Percentiles rank a stretch among this genome's conserved stretches.
Evolutionary conservation across 208 protist species (phyloP).

Genomic region (Trypanosoma cruzi): DNA sequence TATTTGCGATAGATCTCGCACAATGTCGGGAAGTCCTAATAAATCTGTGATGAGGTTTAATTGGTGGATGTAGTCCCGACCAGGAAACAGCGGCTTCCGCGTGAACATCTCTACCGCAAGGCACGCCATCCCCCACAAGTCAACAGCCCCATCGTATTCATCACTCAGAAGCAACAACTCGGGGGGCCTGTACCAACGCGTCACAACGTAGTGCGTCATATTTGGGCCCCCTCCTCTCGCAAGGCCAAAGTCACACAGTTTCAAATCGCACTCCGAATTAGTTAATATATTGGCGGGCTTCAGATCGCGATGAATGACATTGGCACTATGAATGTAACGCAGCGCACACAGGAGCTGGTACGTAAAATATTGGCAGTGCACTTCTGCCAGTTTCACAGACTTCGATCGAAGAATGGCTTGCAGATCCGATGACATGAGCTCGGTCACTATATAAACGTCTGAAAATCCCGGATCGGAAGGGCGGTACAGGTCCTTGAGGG

Average conservation of each 20-base stretch:
- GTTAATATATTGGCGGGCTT: conserved; percentile 95
- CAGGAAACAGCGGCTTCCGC: conserved; percentile 78
- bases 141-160: conserved; percentile 90
- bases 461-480: conserved; percentile 49
- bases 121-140: conserved; percentile 98
- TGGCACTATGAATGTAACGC: conserved; percentile 95
- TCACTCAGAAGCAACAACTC: conserved; percentile 96
- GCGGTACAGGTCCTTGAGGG: conserved; percentile 74
- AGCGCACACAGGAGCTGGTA: conserved; percentile 96
- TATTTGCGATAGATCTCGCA: conserved; percentile 74
- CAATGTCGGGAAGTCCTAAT: conserved; percentile 68
- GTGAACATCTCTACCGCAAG: conserved; percentile 96
- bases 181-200: conserved; percentile 98
- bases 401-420: conserved; percentile 74
- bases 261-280: conserved; percentile 91
- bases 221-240: conserved; percentile 70
- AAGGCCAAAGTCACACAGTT: conserved; percentile 95
- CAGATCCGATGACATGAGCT: conserved; percentile 94
- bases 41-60: conserved; percentile 80
- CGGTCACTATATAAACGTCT: conserved; percentile 88
- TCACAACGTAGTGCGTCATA: conserved; percentile 97
- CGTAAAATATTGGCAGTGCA: conserved; percentile 95
- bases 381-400: conserved; percentile 41
- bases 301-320: conserved; percentile 96
- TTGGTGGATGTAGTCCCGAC: conserved; percentile 90